Base-by-base conservation (phyloP, 352 stramenopile genomes). In the Blastocystis sp. region DNA sequence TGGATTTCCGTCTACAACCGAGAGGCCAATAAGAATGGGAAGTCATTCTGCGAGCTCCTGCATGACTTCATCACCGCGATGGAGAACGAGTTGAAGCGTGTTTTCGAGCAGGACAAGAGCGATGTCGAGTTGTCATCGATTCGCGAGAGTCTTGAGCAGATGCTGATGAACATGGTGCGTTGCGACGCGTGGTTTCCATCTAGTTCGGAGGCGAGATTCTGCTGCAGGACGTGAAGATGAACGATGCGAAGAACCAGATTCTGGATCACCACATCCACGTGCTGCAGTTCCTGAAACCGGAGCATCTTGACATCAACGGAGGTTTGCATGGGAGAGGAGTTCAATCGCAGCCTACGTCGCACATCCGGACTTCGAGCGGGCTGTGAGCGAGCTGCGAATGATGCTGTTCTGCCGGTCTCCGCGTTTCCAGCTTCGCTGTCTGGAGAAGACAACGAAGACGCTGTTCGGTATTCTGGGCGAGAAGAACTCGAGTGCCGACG, bases 241-340 rank as follows among this genome's bases (percentile, higher is more conserved):
- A 63, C 40, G 9, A 34, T n/a, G 24, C 27, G 27, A 49, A 64
- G 14, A 44, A 61, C 21, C n/a, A 40, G 29, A 1, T 81, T 21
- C 18, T 81, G 14, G 44, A 81, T 51, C 53, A 63, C 24, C 32
- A 54, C 48, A 65, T 81, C 32, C 69, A 64, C 18, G 69, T 81
- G 0, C 48, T 64, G 14, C 69, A 81, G 46, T 81, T 81, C 29
- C 49, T 81, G 8, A 29, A 46, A 8, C 69, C 69, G 8, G n/a
- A 81, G 27, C 69, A 81, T 44, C 48, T 81, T 16, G 69, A 81
- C 24, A 24, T 81, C 21, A 24, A 21, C 0, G 34, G 42, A 18
- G 14, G 61, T 46, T 24, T 9, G n/a, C 29, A n/a, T 18, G 11
- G 9, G 4, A 27, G 14, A 14, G 14, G 3, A 27, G 4, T 4